Evolutionary conservation across 805 yeast species (phyloP), one percentile per base, ranked within the genome.

Genomic region (Saccharomycopsis olivae): DNA sequence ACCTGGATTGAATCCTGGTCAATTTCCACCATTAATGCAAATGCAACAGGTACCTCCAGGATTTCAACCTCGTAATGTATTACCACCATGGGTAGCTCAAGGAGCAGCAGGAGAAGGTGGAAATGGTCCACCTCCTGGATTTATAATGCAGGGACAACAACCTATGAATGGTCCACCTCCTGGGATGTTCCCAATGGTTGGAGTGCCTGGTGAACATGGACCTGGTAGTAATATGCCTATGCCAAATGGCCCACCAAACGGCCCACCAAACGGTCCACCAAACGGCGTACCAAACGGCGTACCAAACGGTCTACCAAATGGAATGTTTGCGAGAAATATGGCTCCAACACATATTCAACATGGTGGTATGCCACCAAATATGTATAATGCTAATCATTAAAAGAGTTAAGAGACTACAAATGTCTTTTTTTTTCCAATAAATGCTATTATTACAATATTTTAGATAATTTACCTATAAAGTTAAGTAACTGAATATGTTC

Each of bases 401-500:
- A n/a, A n/a, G n/a, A n/a, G n/a, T n/a, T n/a, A n/a, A n/a, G n/a
- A n/a, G n/a, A n/a, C n/a, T n/a, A n/a, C n/a, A n/a, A n/a, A n/a
- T n/a, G n/a, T n/a, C n/a, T n/a, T n/a, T 23, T 23, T 23, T 23
- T 23, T 23, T 23, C 11, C 11, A 8, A 23, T 23, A 8, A 23
- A 8, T 23, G 11, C 11, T 23, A 23, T 23, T 23, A 23, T 23
- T 49, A 54, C 33, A 64, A 49, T 24, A 59, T 48, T 41, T 61
- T 58, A 3, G 80, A 66, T n/a, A 78, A 60, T 47, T 73, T 66
- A 9, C 71, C 52, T 23, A 74, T 51, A 49, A 86, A 64, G 50
- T 83, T 81, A 49, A 89, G 66, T 17, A 92, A 53, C 51, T 84
- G 95, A 21, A 89, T 62, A 44, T 82, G 85, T 56, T 89, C 98